Evolutionary conservation across 169 alveolate genomes (phyloP), one percentile per base, ranked within the genome.

Genomic region (Eimeria praecox): DNA sequence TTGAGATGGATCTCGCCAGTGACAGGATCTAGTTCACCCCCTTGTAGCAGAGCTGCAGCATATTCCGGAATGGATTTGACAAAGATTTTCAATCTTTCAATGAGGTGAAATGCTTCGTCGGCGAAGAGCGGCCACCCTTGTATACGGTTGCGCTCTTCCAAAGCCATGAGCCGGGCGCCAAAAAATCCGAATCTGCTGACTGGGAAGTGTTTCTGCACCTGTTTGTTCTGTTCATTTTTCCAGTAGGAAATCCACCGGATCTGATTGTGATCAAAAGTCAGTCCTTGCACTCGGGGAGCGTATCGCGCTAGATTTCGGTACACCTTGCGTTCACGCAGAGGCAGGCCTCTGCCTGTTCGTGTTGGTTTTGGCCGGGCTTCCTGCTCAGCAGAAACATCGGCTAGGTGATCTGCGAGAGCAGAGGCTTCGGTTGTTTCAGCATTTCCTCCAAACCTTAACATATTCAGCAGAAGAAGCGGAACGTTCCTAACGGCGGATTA

Each of bases 161-260:
- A 92, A 80, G 98, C 98, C 82, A 97, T 91, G 75, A 95, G 96
- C 27, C 97, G 92, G 80, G 97, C 98, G 82, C 95, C 96, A 24
- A 95, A 82, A 71, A 97, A 97, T 16, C 98, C 98, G 73, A 87
- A 96, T 27, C 96, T 92, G 78, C 97, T 95, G 30, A 97, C 98
- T 35, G 98, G 98, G 80, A 97, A 97, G 90, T 97, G 98, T 71
- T 96, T 96, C 90, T 97, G 98, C 46, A 96, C 96, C 64, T 97
- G 98, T 49, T 96, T 96, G 80, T 96, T 96, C 59, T 96, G 96
- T 82, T 97, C 97, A 59, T 97, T 97, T 85, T 97, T 97, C 98
- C 98, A 97, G 95, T 97, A 97, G 49, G 98, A 96, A 30, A 97
- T 97, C 98, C 98, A 97, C 46, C 98, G 96, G 44, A 97, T 97